These are phyloP conservation scores for Coelastrella sp. DNA, from an alignment of 139 green algal genomes.

Conservation along the genomic window DNA sequence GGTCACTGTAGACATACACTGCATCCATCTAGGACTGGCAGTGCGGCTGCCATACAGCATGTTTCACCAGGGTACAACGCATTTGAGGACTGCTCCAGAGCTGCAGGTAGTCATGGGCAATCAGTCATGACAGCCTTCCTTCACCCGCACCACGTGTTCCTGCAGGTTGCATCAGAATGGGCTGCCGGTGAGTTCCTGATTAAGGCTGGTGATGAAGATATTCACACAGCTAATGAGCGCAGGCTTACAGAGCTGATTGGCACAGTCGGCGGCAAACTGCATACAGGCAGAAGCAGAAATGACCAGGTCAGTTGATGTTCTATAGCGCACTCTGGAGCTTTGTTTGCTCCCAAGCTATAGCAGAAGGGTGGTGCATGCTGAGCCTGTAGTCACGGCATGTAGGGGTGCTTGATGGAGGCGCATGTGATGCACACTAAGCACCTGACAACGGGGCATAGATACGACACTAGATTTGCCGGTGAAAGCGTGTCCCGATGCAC, in stretches of 20 bases:
- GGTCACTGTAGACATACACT: too few species aligned
- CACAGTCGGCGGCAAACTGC: constrained; percentile 95
- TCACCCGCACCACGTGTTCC: background rate
- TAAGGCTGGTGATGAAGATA: constrained; percentile 95
- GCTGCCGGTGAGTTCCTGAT: constrained; percentile 81
- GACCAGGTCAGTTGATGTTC: constrained; percentile 85
- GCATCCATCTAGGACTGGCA: too few species aligned
- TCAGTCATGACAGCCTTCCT: background rate
- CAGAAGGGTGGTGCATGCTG: too few species aligned
- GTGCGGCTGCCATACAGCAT: too few species aligned
- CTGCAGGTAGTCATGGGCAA: too few species aligned
- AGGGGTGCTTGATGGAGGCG: background rate
- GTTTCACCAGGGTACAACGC: too few species aligned
- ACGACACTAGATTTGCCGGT: too few species aligned
- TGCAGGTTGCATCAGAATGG: constrained; percentile 84
- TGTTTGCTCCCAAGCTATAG: too few species aligned
- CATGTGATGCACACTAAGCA: background rate
- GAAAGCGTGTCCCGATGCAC: too few species aligned
- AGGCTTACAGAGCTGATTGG: constrained; percentile 93
- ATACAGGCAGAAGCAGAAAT: constrained; percentile 97
- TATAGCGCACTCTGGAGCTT: too few species aligned
- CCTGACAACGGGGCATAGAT: too few species aligned
- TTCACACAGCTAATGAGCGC: constrained; percentile 98
- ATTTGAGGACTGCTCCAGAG: too few species aligned
- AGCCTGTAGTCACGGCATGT: background rate